phyloP scores from a whole-genome alignment of 1,284 basidiomycete species.

The Cutaneotrichosporon daszewskae region DNA sequence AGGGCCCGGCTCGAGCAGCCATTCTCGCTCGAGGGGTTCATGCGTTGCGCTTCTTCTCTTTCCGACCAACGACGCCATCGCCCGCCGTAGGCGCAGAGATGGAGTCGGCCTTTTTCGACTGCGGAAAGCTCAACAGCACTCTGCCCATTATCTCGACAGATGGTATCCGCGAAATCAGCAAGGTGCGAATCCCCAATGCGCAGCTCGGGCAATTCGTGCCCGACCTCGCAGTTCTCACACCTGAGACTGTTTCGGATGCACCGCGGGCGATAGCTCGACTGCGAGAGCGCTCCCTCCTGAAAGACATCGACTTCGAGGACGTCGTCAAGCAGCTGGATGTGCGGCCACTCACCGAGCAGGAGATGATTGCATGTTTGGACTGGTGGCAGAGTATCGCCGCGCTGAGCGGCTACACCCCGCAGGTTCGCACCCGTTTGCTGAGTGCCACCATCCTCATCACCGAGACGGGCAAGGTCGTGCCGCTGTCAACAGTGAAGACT shows the following conservation, averaged over 20 bases:
- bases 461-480: slow-evolving; percentile 54
- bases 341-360: slow-evolving; percentile 65
- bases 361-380: slow-evolving; percentile 74
- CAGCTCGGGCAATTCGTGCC: slow-evolving; percentile 73
- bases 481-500: slow-evolving; percentile 63
- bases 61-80: slow-evolving; percentile 79
- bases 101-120: slow-evolving; percentile 76
- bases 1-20: slow-evolving; percentile 58
- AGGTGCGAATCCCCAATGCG: slow-evolving; percentile 72
- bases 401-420: slow-evolving; percentile 47
- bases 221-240: slow-evolving; percentile 68
- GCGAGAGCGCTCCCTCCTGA: slow-evolving; percentile 64
- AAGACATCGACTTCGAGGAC: slow-evolving; percentile 76
- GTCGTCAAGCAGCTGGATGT: slow-evolving; percentile 72
- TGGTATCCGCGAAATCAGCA: slow-evolving; percentile 65
- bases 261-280: slow-evolving; percentile 62
- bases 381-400: slow-evolving; percentile 77
- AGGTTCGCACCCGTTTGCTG: slow-evolving; percentile 58
- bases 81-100: slow-evolving; percentile 71
- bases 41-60: slow-evolving; percentile 82
- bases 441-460: slow-evolving; percentile 62
- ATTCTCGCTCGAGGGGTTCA: slow-evolving; percentile 66
- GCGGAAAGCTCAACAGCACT: slow-evolving; percentile 46
- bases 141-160: slow-evolving; percentile 74
- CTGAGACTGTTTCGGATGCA: slow-evolving; percentile 61